These are phyloP conservation scores for Fusarium pininemorale DNA, from an alignment of 2,329 filamentous ascomycete genomes.

Conservation along the genomic window DNA sequence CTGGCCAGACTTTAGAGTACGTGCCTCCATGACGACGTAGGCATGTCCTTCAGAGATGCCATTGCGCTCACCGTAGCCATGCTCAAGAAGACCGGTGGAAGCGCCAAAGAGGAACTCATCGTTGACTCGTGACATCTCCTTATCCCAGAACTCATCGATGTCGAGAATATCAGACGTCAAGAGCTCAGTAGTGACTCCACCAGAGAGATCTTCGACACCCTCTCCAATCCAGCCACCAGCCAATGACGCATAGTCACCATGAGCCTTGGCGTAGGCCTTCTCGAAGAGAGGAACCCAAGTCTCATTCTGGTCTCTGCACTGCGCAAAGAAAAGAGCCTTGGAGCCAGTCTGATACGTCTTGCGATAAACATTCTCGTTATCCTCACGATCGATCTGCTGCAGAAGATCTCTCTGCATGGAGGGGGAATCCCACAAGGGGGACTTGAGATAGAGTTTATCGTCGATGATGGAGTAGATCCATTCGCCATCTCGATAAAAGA, in stretches of 20 bases:
- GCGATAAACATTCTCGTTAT: conserved; percentile 76
- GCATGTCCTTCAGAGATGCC: conserved; percentile 68
- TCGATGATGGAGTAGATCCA: conserved; percentile 94
- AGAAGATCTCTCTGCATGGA: conserved; percentile 78
- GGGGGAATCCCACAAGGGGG: conserved; percentile 82
- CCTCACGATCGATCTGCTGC: conserved; percentile 78
- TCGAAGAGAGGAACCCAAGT: conserved; percentile 85
- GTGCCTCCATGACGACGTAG: conserved; percentile 69
- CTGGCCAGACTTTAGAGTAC: conserved; percentile 60
- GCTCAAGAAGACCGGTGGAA: conserved; percentile 69
- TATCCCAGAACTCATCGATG: conserved; percentile 83
- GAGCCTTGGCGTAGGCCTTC: conserved; percentile 86
- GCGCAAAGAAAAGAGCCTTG: conserved; percentile 80
- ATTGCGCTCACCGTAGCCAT: conserved; percentile 67
- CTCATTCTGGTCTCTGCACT: conserved; percentile 79
- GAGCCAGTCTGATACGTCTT: conserved; percentile 79
- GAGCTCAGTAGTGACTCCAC: conserved; percentile 75
- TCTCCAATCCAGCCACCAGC: conserved; percentile 76
- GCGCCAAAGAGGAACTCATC: conserved; percentile 82
- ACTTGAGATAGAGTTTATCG: conserved; percentile 87
- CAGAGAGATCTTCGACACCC: conserved; percentile 67
- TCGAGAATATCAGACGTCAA: conserved; percentile 77
- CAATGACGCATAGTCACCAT: conserved; percentile 79
- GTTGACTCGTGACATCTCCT: conserved; percentile 83
- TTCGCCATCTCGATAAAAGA: conserved; percentile 87